Evolutionary conservation across 768 basidiomycete species (phyloP).

Genomic region (Amanita pseudoporphyria): DNA sequence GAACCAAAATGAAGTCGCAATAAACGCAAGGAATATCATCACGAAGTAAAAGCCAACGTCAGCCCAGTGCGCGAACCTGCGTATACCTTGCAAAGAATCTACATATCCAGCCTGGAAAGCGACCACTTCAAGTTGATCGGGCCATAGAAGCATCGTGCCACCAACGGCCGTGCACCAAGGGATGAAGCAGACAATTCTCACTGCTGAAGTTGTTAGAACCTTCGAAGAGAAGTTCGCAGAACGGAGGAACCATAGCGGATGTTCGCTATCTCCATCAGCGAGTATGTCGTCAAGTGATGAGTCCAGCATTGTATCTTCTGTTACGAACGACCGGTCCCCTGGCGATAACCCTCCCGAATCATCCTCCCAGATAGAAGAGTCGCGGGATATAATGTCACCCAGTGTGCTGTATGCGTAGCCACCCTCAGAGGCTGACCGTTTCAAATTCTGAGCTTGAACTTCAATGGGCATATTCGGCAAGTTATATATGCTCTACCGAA

Average conservation of each 20-base stretch:
- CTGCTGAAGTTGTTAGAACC: slow-evolving; percentile 12
- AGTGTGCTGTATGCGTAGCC: background rate
- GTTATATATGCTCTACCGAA: slow-evolving; percentile 5
- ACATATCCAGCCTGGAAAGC: slow-evolving; percentile 19
- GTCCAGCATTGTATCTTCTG: background rate
- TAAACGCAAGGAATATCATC: slow-evolving; percentile 24
- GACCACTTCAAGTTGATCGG: slow-evolving; percentile 25
- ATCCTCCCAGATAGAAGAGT: background rate
- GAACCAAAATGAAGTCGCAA: slow-evolving; percentile 20
- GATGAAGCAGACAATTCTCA: slow-evolving; percentile 22
- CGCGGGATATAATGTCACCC: too few species aligned
- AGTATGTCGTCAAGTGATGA: background rate
- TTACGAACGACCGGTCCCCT: background rate
- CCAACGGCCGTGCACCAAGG: slow-evolving; percentile 40
- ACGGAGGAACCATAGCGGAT: slow-evolving; percentile 8
- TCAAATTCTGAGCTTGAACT: background rate
- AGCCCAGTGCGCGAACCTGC: slow-evolving; percentile 32
- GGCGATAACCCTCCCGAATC: background rate
- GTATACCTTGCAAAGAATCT: slow-evolving; percentile 21
- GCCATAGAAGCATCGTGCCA: slow-evolving; percentile 28
- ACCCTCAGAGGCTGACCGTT: background rate
- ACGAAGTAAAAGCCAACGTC: slow-evolving; percentile 28
- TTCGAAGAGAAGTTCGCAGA: slow-evolving; percentile 12
- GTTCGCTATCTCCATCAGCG: background rate
- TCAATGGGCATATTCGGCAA: background rate